phyloP scores from a whole-genome alignment of 1,139 yeast genomes.

The Zygoascus sp. region DNA sequence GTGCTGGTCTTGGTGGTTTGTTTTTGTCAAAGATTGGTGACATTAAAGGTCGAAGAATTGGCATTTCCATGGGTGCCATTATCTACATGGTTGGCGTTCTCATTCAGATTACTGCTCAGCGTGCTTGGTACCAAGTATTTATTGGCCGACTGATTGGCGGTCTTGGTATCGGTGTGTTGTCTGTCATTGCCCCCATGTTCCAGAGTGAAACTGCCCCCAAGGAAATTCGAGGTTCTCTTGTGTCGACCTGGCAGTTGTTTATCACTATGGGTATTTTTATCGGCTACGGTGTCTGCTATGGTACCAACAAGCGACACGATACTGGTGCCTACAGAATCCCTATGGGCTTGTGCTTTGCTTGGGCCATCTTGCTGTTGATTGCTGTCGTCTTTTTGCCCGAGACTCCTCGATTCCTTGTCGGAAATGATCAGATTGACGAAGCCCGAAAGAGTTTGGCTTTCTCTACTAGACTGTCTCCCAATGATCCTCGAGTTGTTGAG shows the following conservation, averaged over 20 bases:
- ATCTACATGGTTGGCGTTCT: slow-evolving; percentile 49
- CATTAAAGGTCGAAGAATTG: slow-evolving; percentile 48
- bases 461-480: slow-evolving; percentile 57
- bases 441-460: slow-evolving; percentile 60
- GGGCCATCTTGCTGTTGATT: slow-evolving; percentile 40
- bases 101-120: slow-evolving; percentile 47
- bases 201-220: slow-evolving; percentile 69
- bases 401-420: slow-evolving; percentile 68
- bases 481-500: slow-evolving; percentile 52
- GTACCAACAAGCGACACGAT: slow-evolving; percentile 48
- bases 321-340: slow-evolving; percentile 66
- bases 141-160: slow-evolving; percentile 51
- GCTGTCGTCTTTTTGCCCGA: slow-evolving; percentile 74
- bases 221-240: slow-evolving; percentile 62
- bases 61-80: slow-evolving; percentile 43
- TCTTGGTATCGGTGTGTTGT: slow-evolving; percentile 62
- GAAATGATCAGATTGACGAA: slow-evolving; percentile 48
- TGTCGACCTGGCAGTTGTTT: slow-evolving; percentile 62
- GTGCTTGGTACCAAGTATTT: slow-evolving; percentile 38
- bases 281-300: slow-evolving; percentile 65
- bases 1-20: slow-evolving; percentile 51
- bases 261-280: slow-evolving; percentile 64
- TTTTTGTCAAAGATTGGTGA: slow-evolving; percentile 49
- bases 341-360: slow-evolving; percentile 44
- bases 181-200: slow-evolving; percentile 63